Percentiles rank a stretch among this genome's conserved stretches.
phyloP scores from a whole-genome alignment of 2,329 filamentous ascomycete genomes.

The Exutisphaerella laricina region DNA sequence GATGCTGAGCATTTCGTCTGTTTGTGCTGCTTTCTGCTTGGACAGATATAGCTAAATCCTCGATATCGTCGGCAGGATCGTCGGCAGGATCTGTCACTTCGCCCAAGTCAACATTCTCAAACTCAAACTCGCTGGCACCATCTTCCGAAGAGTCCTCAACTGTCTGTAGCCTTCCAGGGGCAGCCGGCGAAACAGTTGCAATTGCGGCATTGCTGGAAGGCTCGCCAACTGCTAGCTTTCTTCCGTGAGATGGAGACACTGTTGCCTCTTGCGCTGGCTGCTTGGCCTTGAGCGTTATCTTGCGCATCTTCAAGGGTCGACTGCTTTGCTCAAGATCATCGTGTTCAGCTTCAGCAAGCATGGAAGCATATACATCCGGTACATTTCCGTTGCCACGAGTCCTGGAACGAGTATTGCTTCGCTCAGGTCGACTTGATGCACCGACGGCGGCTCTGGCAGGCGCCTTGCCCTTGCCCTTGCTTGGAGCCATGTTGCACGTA shows the following conservation, averaged over 20 bases:
- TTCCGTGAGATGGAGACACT: no score
- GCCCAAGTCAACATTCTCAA: conserved; percentile 56
- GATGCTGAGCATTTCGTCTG: conserved; percentile 28
- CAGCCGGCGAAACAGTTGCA: not conserved
- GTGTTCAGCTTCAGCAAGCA: conserved; percentile 28
- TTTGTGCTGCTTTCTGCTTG: conserved; percentile 32
- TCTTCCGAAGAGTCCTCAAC: conserved; percentile 28
- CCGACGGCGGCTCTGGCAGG: conserved; percentile 3
- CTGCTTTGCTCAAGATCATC: conserved; percentile 6
- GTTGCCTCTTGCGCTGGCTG: not conserved
- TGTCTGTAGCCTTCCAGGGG: conserved; percentile 20
- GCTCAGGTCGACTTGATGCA: conserved; percentile 4
- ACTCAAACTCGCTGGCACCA: conserved; percentile 54
- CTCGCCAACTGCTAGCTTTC: not conserved
- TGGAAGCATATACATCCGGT: conserved; percentile 26
- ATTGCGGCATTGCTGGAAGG: not conserved
- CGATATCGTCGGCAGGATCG: conserved; percentile 29
- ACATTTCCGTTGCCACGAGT: conserved; percentile 5
- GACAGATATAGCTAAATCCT: conserved; percentile 40
- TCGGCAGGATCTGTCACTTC: conserved; percentile 24
- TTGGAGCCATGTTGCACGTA: conserved; percentile 25
- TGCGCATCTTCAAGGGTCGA: conserved; percentile 28
- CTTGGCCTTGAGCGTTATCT: conserved; percentile 4
- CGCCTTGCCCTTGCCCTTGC: conserved; percentile 26
- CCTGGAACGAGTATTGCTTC: conserved; percentile 14